Percentiles rank a stretch among this genome's conserved stretches.
Evolutionary conservation across 2,329 filamentous ascomycete genomes (phyloP).

Genomic region (Colletotrichum caudatum): DNA sequence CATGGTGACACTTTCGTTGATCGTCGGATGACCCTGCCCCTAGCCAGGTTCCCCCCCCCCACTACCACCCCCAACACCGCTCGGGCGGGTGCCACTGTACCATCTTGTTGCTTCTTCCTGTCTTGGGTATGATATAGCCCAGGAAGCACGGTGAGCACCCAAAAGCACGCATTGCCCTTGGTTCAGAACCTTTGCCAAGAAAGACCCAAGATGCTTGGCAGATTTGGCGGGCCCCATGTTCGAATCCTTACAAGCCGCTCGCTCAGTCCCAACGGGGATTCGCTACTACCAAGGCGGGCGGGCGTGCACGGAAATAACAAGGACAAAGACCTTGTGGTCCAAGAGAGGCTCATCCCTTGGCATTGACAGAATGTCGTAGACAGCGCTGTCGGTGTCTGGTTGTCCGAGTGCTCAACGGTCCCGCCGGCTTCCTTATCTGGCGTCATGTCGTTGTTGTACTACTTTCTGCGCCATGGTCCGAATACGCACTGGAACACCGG

Average conservation of each 20-base stretch:
- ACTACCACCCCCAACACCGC: neutral
- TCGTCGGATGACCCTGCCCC: neutral
- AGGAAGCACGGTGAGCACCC: neutral
- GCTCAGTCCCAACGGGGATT: neutral
- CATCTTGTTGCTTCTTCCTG: neutral
- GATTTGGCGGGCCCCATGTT: neutral
- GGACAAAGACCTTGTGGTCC: neutral
- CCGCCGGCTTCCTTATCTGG: neutral
- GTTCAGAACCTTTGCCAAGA: conserved; percentile 8
- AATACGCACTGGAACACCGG: neutral
- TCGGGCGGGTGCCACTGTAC: neutral
- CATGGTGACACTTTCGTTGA: conserved; percentile 17
- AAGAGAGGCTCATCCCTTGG: conserved; percentile 37
- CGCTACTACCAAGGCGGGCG: conserved; percentile 1
- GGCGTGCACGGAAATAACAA: neutral
- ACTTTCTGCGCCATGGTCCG: neutral
- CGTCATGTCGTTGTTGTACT: neutral
- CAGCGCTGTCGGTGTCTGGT: neutral
- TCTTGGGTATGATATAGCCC: neutral
- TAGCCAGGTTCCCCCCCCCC: conserved; percentile 5
- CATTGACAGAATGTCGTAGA: conserved; percentile 2
- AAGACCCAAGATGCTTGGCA: conserved; percentile 13
- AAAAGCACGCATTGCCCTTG: neutral
- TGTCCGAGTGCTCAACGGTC: neutral
- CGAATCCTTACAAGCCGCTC: neutral